Evolutionary conservation across 2,329 filamentous ascomycete genomes (phyloP), one percentile per base, ranked within the genome.

Genomic region (Penicillium sp.): DNA sequence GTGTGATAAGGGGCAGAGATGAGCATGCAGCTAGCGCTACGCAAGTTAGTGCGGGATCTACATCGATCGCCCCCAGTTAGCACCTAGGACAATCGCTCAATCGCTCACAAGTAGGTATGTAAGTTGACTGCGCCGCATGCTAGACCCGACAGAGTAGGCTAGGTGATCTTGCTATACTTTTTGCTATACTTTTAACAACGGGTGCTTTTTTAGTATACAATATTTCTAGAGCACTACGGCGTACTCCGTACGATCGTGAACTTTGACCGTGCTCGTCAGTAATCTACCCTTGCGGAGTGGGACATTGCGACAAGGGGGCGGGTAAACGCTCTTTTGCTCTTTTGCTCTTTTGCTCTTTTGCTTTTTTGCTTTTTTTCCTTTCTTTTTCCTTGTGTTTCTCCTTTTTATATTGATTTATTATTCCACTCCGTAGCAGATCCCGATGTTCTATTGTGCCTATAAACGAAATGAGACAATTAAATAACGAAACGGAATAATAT

Each of bases 81-180:
- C 20, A 9, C n/a, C 34, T 11, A 10, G 24, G 2, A 13, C 16
- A 5, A 31, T 29, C 24, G 8, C 7, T 29, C 9, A 29, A 9
- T 32, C 51, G n/a, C n/a, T 26, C 34, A 11, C 11, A 51, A 34
- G 14, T 34, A 42, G 35, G 35, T 31, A 46, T 50, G 20, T 50
- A 55, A 46, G 48, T 40, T 52, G 53, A 46, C 53, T 55, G 53
- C 48, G 47, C 53, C 53, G n/a, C 48, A 51, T 39, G 26, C n/a
- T 26, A 6, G 10, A 32, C 5, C 40, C 16, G 16, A 32, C 34
- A 22, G 16, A 35, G 20, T 45, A 18, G 40, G 38, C 38, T 29
- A 37, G n/a, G 1, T 35, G 29, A 3, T 13, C 40, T 44, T 9
- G 22, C 24, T 16, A 34, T 38, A 50, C 24, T 54, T 54, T 54